phyloP scores from a whole-genome alignment of 345 rosid species.

The Brassica nigra region DNA sequence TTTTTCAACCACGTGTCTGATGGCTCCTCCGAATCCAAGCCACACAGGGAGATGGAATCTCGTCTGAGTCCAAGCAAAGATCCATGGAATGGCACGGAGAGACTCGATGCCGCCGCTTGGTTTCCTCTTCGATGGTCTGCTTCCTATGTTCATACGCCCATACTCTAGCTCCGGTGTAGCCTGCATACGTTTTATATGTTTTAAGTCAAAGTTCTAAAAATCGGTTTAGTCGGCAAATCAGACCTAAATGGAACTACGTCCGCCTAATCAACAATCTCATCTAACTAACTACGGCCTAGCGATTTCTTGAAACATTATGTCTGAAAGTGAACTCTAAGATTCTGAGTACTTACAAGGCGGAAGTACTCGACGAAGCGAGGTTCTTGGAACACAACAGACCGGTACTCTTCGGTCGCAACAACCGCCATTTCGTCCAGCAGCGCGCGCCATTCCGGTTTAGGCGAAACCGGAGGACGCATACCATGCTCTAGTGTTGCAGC shows the following conservation, averaged over 20 bases:
- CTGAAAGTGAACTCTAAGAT: too few relatives aligned
- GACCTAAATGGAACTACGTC: too few relatives aligned
- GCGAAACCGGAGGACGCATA: conserved; percentile 89
- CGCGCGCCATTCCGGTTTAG: conserved; percentile 94
- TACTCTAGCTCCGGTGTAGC: conserved; percentile 98
- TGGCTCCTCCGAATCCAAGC: conserved; percentile 96
- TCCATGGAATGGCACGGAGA: conserved; percentile 99
- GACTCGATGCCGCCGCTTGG: conserved; percentile 98
- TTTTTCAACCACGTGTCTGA: conserved; percentile 62
- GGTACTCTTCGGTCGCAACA: conserved; percentile 83
- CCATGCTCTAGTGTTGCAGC: conserved; percentile 99
- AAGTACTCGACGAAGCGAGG: conserved; percentile 97
- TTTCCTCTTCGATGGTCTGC: conserved; percentile 93
- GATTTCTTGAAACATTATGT: too few relatives aligned
- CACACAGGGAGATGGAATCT: conserved; percentile 98
- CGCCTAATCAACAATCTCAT: too few relatives aligned
- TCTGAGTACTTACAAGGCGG: conserved; percentile 70
- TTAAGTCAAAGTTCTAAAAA: too few relatives aligned
- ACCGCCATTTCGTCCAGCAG: conserved; percentile 93
- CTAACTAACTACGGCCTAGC: too few relatives aligned
- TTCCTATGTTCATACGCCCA: conserved; percentile 98
- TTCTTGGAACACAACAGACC: conserved; percentile 86
- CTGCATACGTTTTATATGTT: conserved; percentile 40
- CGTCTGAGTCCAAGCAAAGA: conserved; percentile 99
- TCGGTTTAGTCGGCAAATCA: too few relatives aligned